A percentile compares a stretch with the other conserved stretches of the same genome.
phyloP scores from a whole-genome alignment of 2,329 filamentous ascomycete genomes.

The Ampelomyces quisqualis region DNA sequence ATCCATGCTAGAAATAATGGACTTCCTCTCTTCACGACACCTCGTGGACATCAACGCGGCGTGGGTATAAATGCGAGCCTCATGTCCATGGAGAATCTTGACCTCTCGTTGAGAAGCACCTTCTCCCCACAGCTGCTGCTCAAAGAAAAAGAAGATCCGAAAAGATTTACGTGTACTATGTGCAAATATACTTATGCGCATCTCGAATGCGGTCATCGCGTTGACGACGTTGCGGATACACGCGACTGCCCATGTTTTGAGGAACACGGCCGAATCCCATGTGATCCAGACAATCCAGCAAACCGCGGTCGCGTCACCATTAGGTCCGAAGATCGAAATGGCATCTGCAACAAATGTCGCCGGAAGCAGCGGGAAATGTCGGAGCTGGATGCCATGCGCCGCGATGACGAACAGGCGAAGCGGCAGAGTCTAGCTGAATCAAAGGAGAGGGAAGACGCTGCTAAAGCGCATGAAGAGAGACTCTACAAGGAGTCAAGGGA shows the following conservation, averaged over 20 bases:
- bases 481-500: slow-evolving; percentile 1
- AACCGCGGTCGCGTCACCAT: slow-evolving; percentile 15
- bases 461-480: slow-evolving; percentile 2
- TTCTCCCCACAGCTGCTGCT: slow-evolving; percentile 5
- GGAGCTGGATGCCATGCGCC: slow-evolving; percentile 13
- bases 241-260: slow-evolving; percentile 16
- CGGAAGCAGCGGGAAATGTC: slow-evolving; percentile 5
- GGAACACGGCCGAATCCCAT: slow-evolving; percentile 10
- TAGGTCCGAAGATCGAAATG: slow-evolving; percentile 12
- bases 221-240: slow-evolving; percentile 21
- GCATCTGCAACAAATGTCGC: slow-evolving; percentile 20
- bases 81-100: slow-evolving; percentile 1
- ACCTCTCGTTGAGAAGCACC: slow-evolving; percentile 9
- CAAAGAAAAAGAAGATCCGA: background rate
- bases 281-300: slow-evolving; percentile 21
- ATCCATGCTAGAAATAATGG: background rate
- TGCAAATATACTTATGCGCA: slow-evolving; percentile 24
- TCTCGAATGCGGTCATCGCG: slow-evolving; percentile 23
- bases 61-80: slow-evolving; percentile 1
- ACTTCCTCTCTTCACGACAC: slow-evolving; percentile 2
- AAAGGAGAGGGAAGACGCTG: slow-evolving; percentile 7
- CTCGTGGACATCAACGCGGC: slow-evolving; percentile 3
- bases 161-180: slow-evolving; percentile 12
- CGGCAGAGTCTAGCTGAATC: slow-evolving; percentile 12
- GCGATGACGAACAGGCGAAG: slow-evolving; percentile 9